phyloP scores from a whole-genome alignment of 768 basidiomycete genomes.

The Collybia mongolica region DNA sequence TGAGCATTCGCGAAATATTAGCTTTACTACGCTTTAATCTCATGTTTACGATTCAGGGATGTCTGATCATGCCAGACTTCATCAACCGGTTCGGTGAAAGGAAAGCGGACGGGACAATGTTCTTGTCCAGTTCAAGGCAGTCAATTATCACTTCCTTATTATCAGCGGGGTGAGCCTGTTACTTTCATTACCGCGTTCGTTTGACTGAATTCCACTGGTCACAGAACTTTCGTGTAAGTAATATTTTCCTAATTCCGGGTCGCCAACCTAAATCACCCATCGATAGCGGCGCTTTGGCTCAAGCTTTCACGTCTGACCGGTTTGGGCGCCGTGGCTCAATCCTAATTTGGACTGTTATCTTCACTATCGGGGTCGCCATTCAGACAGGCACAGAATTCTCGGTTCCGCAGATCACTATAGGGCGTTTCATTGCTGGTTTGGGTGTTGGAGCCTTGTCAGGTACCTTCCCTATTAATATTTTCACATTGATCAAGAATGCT shows the following conservation, averaged over 20 bases:
- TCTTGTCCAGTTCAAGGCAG: conserved; percentile 62
- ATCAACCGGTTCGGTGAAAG: conserved; percentile 63
- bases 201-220: neutral
- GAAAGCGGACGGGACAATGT: conserved; percentile 40
- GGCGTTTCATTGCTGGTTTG: conserved; percentile 74
- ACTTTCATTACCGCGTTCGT: neutral
- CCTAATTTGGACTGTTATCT: conserved; percentile 72
- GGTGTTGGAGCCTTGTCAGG: conserved; percentile 77
- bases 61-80: conserved; percentile 79
- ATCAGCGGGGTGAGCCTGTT: conserved; percentile 61
- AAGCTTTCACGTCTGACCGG: conserved; percentile 74
- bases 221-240: conserved; percentile 52
- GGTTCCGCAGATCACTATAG: conserved; percentile 65
- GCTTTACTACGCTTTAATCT: no score
- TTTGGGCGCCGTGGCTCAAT: conserved; percentile 74
- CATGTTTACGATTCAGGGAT: conserved; percentile 46
- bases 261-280: conserved; percentile 10
- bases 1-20: conserved; percentile 22
- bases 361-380: conserved; percentile 66
- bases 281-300: conserved; percentile 57
- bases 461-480: conserved; percentile 19
- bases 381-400: conserved; percentile 66
- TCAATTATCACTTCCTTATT: conserved; percentile 79
- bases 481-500: neutral
- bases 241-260: neutral